A percentile compares a stretch with the other conserved stretches of the same genome.
phyloP scores from a whole-genome alignment of 2,329 filamentous ascomycete genomes.

The Bisporella sp. region DNA sequence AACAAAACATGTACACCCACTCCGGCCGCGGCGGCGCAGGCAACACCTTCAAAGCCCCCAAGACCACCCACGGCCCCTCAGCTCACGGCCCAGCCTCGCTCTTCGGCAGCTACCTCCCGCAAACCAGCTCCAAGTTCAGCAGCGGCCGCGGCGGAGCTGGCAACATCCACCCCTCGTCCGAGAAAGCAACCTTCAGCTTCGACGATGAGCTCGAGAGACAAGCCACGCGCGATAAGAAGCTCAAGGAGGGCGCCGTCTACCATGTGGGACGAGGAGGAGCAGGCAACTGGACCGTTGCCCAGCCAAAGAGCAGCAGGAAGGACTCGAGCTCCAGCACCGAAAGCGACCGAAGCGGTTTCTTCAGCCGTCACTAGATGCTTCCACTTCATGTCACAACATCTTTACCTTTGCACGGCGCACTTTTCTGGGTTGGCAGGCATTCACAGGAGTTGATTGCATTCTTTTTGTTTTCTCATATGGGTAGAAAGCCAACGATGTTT shows the following conservation, averaged over 20 bases:
- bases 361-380: slow-evolving; percentile 8
- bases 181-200: slow-evolving; percentile 26
- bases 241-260: slow-evolving; percentile 17
- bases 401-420: too few species aligned
- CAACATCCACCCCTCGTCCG: slow-evolving; percentile 22
- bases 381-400: too few species aligned
- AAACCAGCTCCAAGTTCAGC: slow-evolving; percentile 20
- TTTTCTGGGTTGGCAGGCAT: too few species aligned
- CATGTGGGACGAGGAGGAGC: slow-evolving; percentile 27
- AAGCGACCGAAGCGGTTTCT: slow-evolving; percentile 13
- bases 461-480: too few species aligned
- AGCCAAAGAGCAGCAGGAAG: slow-evolving; percentile 14
- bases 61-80: slow-evolving; percentile 17
- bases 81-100: slow-evolving; percentile 23
- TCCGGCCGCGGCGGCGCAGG: slow-evolving; percentile 26
- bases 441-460: too few species aligned
- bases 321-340: slow-evolving; percentile 17
- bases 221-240: slow-evolving; percentile 20
- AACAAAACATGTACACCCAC: slow-evolving; percentile 16
- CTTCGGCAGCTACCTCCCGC: slow-evolving; percentile 19
- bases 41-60: slow-evolving; percentile 25
- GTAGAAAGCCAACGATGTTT: too few species aligned
- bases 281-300: slow-evolving; percentile 18
- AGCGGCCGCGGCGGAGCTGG: slow-evolving; percentile 26
- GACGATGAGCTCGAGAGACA: slow-evolving; percentile 26